Percentiles rank a stretch among this genome's conserved stretches.
phyloP scores from a whole-genome alignment of 208 protist genomes.

The Zelonia costaricensis region DNA sequence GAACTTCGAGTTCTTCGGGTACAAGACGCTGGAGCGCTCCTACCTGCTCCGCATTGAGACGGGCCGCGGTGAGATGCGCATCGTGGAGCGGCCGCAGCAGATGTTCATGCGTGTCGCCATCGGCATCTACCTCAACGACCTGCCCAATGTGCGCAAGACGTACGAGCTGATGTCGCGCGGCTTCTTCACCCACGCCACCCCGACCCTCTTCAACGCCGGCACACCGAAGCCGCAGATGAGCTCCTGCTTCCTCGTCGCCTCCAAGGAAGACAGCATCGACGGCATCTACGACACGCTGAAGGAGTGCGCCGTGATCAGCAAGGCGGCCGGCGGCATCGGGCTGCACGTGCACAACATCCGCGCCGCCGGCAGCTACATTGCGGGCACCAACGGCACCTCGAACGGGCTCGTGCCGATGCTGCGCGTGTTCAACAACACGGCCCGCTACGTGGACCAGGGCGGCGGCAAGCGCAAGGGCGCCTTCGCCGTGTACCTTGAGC shows the following conservation, averaged over 20 bases:
- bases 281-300: conserved; percentile 99
- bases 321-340: conserved; percentile 98
- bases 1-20: conserved; percentile 99
- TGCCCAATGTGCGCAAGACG: conserved; percentile 94
- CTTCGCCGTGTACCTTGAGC: conserved; percentile 99
- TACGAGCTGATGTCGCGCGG: conserved; percentile 96
- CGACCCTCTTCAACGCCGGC: conserved; percentile 99
- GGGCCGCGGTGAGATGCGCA: conserved; percentile 51
- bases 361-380: conserved; percentile 96
- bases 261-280: conserved; percentile 99
- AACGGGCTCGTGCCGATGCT: conserved; percentile 99
- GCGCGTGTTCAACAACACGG: conserved; percentile 99
- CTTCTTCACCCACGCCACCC: conserved; percentile 98
- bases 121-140: conserved; percentile 96
- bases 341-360: conserved; percentile 98
- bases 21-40: conserved; percentile 98
- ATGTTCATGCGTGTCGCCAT: conserved; percentile 99
- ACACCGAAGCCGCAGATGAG: conserved; percentile 97
- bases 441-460: conserved; percentile 98
- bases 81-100: conserved; percentile 99
- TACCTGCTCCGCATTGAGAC: conserved; percentile 97
- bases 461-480: conserved; percentile 98
- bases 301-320: conserved; percentile 97
- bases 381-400: conserved; percentile 96
- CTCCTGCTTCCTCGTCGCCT: conserved; percentile 98